A percentile compares a stretch with the other conserved stretches of the same genome.
phyloP scores from a whole-genome alignment of 2,329 filamentous ascomycete species.

The Xylaria sp. region DNA sequence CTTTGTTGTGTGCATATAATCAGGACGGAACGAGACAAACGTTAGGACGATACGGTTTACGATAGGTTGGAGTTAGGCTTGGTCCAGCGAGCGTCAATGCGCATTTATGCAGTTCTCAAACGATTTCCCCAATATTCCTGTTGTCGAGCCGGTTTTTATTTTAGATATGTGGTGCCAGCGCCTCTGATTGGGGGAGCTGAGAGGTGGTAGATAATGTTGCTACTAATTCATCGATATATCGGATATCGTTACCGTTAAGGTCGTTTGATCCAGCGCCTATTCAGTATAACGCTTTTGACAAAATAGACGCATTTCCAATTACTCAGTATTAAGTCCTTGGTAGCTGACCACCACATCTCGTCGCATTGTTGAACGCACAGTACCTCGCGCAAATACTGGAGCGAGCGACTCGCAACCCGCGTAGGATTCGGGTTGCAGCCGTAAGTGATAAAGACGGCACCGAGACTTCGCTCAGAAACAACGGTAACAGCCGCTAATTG shows the following conservation, averaged over 20 bases:
- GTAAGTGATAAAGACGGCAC: conserved; percentile 17
- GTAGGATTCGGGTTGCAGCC: conserved; percentile 28
- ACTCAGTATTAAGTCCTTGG: neutral
- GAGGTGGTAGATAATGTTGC: neutral
- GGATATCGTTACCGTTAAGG: neutral
- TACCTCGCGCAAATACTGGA: neutral
- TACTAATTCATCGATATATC: conserved; percentile 12
- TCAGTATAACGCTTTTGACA: neutral
- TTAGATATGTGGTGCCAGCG: neutral
- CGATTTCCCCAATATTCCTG: neutral
- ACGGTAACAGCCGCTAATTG: conserved; percentile 11
- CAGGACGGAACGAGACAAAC: neutral
- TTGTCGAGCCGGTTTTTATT: neutral
- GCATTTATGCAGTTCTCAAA: neutral
- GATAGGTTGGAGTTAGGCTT: conserved; percentile 23
- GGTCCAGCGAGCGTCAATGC: neutral
- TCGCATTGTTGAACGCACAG: neutral
- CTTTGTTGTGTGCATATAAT: conserved; percentile 7
- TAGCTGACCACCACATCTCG: neutral
- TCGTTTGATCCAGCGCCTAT: neutral
- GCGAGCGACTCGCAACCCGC: conserved; percentile 6
- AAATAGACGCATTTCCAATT: neutral
- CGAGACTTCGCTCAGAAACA: conserved; percentile 9
- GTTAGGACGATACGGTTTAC: conserved; percentile 4
- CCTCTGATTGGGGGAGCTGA: neutral